A percentile compares a stretch with the other conserved stretches of the same genome.
These are phyloP conservation scores for Digitaria exilis DNA, from an alignment of 202 grass and related monocot species.

Conservation along the genomic window DNA sequence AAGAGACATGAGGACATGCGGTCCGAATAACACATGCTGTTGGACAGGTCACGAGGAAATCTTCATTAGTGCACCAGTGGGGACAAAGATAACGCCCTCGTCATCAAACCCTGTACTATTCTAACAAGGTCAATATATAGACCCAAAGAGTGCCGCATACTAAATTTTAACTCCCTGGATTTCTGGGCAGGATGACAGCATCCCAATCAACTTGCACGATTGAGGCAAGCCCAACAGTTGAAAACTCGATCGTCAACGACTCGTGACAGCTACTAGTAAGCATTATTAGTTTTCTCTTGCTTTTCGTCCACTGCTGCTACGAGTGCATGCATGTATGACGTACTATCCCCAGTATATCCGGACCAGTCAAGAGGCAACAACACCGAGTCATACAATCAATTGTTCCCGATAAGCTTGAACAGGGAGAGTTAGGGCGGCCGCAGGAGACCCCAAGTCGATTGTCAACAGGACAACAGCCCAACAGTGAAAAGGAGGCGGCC, in stretches of 20 bases:
- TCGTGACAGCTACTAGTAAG: constrained; percentile 3
- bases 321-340: constrained; percentile 5
- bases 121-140: neutral
- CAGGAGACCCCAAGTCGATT: neutral
- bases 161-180: constrained; percentile 1
- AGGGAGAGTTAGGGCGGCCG: neutral
- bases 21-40: neutral
- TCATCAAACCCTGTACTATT: neutral
- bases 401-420: constrained; percentile 6
- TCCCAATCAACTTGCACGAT: constrained; percentile 41
- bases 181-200: constrained; percentile 19
- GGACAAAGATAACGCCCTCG: neutral
- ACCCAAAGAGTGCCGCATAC: neutral
- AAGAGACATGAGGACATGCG: neutral
- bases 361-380: neutral
- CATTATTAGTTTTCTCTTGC: constrained; percentile 8
- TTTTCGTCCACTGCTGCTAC: neutral
- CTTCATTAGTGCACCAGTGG: constrained; percentile 4
- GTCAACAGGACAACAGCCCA: neutral
- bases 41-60: neutral
- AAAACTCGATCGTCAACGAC: constrained; percentile 35
- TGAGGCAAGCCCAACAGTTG: constrained; percentile 22
- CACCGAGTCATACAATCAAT: neutral
- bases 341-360: neutral
- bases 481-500: neutral